A percentile compares a stretch with the other conserved stretches of the same genome.
These are phyloP conservation scores for Metschnikowia noctiluminum DNA, from an alignment of 805 yeast species.

Conservation along the genomic window DNA sequence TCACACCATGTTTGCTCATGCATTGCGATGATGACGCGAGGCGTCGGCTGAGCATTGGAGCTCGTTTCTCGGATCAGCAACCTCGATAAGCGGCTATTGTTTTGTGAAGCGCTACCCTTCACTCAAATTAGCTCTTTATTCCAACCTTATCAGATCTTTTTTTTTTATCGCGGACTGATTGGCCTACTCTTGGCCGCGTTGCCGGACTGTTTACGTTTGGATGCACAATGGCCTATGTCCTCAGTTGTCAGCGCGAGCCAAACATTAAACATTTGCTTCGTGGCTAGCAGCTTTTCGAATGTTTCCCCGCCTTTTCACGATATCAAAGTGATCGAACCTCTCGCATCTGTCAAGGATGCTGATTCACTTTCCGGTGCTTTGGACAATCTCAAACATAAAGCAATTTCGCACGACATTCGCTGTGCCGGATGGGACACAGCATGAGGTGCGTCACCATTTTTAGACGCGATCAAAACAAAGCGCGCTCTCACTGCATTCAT, in stretches of 20 bases:
- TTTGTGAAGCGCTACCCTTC: too few relatives aligned
- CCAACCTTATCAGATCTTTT: background rate
- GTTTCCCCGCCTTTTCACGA: too few relatives aligned
- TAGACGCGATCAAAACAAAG: slow-evolving; percentile 5
- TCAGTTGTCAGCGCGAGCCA: background rate
- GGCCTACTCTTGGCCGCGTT: background rate
- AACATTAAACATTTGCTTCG: too few relatives aligned
- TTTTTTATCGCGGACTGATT: background rate
- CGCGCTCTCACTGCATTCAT: background rate
- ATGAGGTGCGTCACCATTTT: background rate
- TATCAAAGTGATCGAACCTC: too few relatives aligned
- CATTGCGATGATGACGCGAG: background rate
- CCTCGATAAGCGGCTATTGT: too few relatives aligned
- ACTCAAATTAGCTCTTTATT: background rate
- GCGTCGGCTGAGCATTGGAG: background rate
- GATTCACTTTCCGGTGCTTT: too few relatives aligned
- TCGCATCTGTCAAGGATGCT: too few relatives aligned
- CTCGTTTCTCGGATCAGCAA: too few relatives aligned
- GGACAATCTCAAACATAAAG: background rate
- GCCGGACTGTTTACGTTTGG: background rate
- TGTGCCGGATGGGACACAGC: background rate
- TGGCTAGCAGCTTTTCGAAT: too few relatives aligned
- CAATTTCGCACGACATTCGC: background rate
- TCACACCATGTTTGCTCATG: background rate
- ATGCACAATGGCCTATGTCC: background rate